phyloP scores from a whole-genome alignment of 2,329 filamentous ascomycete genomes.

The Colletotrichum higginsianum region DNA sequence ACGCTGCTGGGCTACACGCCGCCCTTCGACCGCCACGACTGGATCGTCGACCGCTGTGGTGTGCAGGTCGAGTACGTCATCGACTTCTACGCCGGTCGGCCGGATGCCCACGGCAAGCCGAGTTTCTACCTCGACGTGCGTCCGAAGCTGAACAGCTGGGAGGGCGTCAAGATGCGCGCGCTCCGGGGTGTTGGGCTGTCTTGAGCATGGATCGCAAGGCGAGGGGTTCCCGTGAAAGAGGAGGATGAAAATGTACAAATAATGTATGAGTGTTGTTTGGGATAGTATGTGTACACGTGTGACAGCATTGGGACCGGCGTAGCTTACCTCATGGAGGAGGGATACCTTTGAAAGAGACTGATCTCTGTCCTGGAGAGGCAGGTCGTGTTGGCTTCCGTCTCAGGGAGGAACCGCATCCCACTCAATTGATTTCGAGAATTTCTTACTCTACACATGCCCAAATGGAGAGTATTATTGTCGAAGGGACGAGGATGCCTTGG shows the following conservation, averaged over 20 bases:
- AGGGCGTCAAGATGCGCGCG: slow-evolving; percentile 77
- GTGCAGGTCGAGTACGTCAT: slow-evolving; percentile 93
- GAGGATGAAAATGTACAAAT: slow-evolving; percentile 7
- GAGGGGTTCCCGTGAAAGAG: not conserved
- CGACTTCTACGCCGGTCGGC: slow-evolving; percentile 91
- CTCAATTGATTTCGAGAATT: not conserved
- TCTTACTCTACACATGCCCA: too few species aligned
- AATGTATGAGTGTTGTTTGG: not conserved
- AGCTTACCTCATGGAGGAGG: not conserved
- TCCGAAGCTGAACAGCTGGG: slow-evolving; percentile 78
- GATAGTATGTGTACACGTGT: not conserved
- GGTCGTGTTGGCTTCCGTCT: not conserved
- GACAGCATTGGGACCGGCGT: slow-evolving; percentile 10
- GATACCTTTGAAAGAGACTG: not conserved
- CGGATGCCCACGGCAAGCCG: slow-evolving; percentile 56
- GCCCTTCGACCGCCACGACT: slow-evolving; percentile 97
- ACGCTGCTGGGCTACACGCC: slow-evolving; percentile 88
- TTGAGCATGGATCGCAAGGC: slow-evolving; percentile 47
- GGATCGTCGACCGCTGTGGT: slow-evolving; percentile 94
- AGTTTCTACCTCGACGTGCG: slow-evolving; percentile 79
- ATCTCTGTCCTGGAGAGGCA: too few species aligned
- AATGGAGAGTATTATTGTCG: too few species aligned
- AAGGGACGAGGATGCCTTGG: too few species aligned
- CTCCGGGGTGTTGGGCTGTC: slow-evolving; percentile 65
- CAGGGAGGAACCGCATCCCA: not conserved